These are phyloP conservation scores for Coniochaeta ligniaria DNA, from an alignment of 2,329 filamentous ascomycete genomes.

Conservation along the genomic window DNA sequence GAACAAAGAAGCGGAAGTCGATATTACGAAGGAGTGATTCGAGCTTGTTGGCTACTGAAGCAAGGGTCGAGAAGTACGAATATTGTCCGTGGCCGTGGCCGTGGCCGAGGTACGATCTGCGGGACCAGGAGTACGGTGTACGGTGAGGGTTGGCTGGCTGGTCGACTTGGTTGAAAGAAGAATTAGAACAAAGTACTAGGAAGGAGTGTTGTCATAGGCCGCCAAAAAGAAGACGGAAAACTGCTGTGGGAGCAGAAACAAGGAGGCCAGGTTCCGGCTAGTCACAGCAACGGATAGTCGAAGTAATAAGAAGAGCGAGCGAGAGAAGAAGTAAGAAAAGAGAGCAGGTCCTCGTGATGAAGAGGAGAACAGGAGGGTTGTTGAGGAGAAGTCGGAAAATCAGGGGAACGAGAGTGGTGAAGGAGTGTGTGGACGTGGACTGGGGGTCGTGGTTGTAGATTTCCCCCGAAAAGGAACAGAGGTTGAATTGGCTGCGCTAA, in stretches of 20 bases:
- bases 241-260: slow-evolving; percentile 7
- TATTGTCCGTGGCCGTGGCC: neutral
- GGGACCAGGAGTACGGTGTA: neutral
- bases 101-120: neutral
- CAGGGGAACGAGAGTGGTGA: slow-evolving; percentile 13
- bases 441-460: slow-evolving; percentile 23
- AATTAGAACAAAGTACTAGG: slow-evolving; percentile 9
- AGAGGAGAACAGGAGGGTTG: slow-evolving; percentile 2
- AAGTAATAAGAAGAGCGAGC: slow-evolving; percentile 4
- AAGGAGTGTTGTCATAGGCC: slow-evolving; percentile 11
- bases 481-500: slow-evolving; percentile 31
- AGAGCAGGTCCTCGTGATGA: slow-evolving; percentile 4
- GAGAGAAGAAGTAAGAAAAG: slow-evolving; percentile 21
- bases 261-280: neutral
- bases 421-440: slow-evolving; percentile 9
- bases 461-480: slow-evolving; percentile 23
- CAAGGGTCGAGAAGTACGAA: slow-evolving; percentile 8
- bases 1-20: slow-evolving; percentile 5
- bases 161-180: slow-evolving; percentile 6
- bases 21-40: slow-evolving; percentile 4
- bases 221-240: slow-evolving; percentile 5
- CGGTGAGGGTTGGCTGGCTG: neutral
- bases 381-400: neutral
- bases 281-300: slow-evolving; percentile 19
- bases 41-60: slow-evolving; percentile 2